phyloP scores from a whole-genome alignment of 2,329 filamentous ascomycete genomes.

The Myotisia sp. region DNA sequence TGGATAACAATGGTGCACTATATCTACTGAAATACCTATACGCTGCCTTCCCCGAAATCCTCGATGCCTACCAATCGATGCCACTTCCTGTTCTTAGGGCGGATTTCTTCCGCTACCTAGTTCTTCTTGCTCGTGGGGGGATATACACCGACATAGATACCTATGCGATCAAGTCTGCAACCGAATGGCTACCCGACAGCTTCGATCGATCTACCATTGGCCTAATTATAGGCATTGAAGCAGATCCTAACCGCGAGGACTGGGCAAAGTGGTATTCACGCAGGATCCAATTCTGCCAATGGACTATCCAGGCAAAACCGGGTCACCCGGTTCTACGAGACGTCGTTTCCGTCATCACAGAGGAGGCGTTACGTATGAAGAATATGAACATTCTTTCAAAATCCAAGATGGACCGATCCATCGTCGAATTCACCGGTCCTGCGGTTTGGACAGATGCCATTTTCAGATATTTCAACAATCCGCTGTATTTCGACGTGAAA shows the following conservation, averaged over 20 bases:
- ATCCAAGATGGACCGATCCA: conserved; percentile 51
- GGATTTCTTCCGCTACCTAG: conserved; percentile 63
- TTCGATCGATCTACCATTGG: conserved; percentile 68
- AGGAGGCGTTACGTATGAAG: conserved; percentile 64
- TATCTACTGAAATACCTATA: conserved; percentile 78
- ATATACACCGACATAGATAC: conserved; percentile 94
- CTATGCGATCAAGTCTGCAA: conserved; percentile 62
- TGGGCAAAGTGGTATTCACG: conserved; percentile 95
- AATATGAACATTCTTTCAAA: conserved; percentile 48
- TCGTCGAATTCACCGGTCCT: conserved; percentile 89
- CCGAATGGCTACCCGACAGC: conserved; percentile 70
- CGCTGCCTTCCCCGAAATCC: conserved; percentile 61
- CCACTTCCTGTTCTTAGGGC: conserved; percentile 64
- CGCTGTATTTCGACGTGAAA: conserved; percentile 58
- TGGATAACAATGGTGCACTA: conserved; percentile 75
- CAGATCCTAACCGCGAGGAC: conserved; percentile 81
- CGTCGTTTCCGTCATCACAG: conserved; percentile 71
- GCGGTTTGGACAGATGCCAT: conserved; percentile 87
- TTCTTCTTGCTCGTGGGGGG: conserved; percentile 61
- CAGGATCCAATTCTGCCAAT: conserved; percentile 95
- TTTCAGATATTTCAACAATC: conserved; percentile 88
- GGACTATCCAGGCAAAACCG: conserved; percentile 93
- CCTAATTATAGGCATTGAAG: conserved; percentile 86
- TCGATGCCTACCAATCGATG: conserved; percentile 60
- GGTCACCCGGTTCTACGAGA: conserved; percentile 86